These are phyloP conservation scores for slime mould (Dictyostelium discoideum) DNA, from an alignment of 78 protist genomes.

Conservation along the genomic window dicty_2.7 NC_007089.4:1414501-1415000, in stretches of 20 bases:
- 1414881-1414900: neutral
- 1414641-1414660: neutral
- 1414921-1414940: neutral
- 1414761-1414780: neutral
- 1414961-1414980: neutral
- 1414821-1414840: neutral
- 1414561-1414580: neutral
- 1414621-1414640: neutral
- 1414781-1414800: neutral
- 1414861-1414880: neutral
- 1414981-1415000: neutral
- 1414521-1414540: neutral
- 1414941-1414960: conserved; percentile 14
- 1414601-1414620: neutral
- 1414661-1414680: neutral
- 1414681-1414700: neutral
- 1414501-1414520: neutral
- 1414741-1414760: neutral
- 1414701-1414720: neutral
- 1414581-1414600: neutral
- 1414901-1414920: neutral
- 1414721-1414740: neutral
- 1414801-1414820: neutral
- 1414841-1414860: neutral
- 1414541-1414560: neutral